Evolutionary conservation across 2,329 filamentous ascomycete genomes (phyloP), one percentile per base, ranked within the genome.

Genomic region (Hypoxylon sp.): DNA sequence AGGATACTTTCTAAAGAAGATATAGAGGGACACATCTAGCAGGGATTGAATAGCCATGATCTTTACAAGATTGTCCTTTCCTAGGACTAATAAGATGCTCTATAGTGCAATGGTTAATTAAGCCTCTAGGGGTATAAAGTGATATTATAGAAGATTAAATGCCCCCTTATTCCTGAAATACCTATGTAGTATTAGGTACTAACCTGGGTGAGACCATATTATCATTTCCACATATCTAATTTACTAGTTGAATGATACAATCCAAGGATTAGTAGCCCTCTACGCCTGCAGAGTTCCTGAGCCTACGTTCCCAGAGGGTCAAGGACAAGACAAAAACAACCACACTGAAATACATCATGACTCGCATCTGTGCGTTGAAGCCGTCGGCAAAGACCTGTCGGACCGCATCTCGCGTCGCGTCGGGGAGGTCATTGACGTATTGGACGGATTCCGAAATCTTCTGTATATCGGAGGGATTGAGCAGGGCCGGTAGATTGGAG

Each of bases 271-370:
- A 64, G 42, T 60, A 64, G 5, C 53, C 59, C 18, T 64, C 48
- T 2, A 64, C 43, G 2, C 35, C 50, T 4, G 62, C 62, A 4
- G 58, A 45, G 3, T 43, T 66, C 17, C 69, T 64, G 7, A 61
- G 59, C 10, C 48, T 63, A 20, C 59, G 60, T 47, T 71, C 68
- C 54, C 58, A 63, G 2, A 69, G 54, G 4, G 66, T 48, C 3
- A 54, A 9, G 0, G 63, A 40, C 5, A 62, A 63, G 9, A 70
- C n/a, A 24, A 65, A 61, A 9, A 64, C 62, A 2, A 52, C 65
- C 3, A 57, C 48, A 18, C 58, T 67, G n/a, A 72, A 70, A 42
- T 66, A 70, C 37, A 69, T 51, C 66, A 70, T 69, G 2, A 63
- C 60, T 13, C 64, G 46, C 38, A 70, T 17, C 29, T 67, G 65